A percentile compares a stretch with the other conserved stretches of the same genome.
Evolutionary conservation across 148 eudicot species (phyloP).

Genomic region (Vaccinium darrowii): DNA sequence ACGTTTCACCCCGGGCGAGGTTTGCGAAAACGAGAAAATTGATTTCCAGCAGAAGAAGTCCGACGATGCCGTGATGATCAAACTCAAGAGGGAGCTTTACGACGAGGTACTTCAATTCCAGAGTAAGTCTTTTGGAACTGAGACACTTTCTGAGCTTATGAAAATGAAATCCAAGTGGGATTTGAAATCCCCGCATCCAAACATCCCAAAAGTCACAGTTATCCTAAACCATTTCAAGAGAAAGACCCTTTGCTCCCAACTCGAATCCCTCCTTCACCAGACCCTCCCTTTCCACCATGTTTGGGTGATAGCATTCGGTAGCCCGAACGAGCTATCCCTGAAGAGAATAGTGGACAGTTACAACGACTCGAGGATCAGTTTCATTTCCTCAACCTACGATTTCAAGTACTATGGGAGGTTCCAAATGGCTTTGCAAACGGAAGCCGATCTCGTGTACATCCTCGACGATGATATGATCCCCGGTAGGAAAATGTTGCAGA

Average conservation of each 20-base stretch:
- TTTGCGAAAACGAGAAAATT: conserved; percentile 82
- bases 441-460: conserved; percentile 78
- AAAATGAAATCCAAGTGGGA: conserved; percentile 88
- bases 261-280: conserved; percentile 82
- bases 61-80: conserved; percentile 74
- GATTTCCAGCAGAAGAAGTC: conserved; percentile 91
- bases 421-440: conserved; percentile 91
- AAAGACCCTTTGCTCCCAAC: conserved; percentile 82
- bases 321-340: conserved; percentile 68
- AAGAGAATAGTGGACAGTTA: conserved; percentile 73
- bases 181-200: conserved; percentile 31
- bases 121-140: conserved; percentile 45
- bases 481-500: conserved; percentile 81
- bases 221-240: conserved; percentile 91
- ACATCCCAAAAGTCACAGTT: conserved; percentile 69
- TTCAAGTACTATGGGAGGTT: conserved; percentile 98
- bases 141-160: conserved; percentile 68
- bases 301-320: conserved; percentile 94
- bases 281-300: conserved; percentile 90
- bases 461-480: conserved; percentile 98
- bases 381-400: conserved; percentile 77
- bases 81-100: conserved; percentile 74
- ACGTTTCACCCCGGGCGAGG: conserved; percentile 30
- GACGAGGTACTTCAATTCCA: conserved; percentile 65
- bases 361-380: conserved; percentile 76